Conservation (phyloP, 1,139 yeast species). For the Yamadazyma atlantica region DNA sequence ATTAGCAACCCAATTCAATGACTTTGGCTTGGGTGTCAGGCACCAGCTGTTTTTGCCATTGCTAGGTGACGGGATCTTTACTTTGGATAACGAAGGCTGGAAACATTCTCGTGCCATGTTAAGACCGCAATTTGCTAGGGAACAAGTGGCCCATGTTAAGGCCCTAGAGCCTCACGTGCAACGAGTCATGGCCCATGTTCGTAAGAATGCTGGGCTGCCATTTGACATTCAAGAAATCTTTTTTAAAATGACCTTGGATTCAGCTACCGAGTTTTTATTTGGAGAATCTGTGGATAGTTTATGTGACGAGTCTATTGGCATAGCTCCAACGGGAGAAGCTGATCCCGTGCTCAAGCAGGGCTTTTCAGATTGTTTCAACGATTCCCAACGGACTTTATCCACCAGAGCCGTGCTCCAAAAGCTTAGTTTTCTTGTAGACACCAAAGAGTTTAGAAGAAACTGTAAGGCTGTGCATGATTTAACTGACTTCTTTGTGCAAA, state of each 20-base stretch:
- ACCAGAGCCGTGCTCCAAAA: conserved; percentile 26
- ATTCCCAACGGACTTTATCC: conserved; percentile 26
- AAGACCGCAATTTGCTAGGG: conserved; percentile 57
- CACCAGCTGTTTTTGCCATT: conserved; percentile 41
- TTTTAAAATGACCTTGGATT: conserved; percentile 46
- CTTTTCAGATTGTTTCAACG: conserved; percentile 21
- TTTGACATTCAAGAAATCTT: conserved; percentile 40
- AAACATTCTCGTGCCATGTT: conserved; percentile 57
- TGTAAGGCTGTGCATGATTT: conserved; percentile 11
- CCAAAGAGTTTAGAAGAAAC: conserved; percentile 4
- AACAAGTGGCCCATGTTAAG: conserved; percentile 50
- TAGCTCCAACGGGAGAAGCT: conserved; percentile 18
- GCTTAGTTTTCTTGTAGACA: conserved; percentile 23
- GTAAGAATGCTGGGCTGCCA: conserved; percentile 19
- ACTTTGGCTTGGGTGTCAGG: conserved; percentile 52
- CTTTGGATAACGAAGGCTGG: conserved; percentile 57
- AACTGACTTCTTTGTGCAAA: conserved; percentile 23
- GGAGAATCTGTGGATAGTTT: conserved; percentile 47
- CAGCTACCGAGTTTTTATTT: conserved; percentile 52
- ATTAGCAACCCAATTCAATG: conserved; percentile 46
- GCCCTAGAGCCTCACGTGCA: conserved; percentile 48
- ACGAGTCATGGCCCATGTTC: conserved; percentile 32
- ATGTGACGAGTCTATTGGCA: conserved; percentile 29
- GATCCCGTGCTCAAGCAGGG: conserved; percentile 16
- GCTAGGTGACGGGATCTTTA: conserved; percentile 58